Base-by-base conservation (phyloP, 306 rosid species). In the Morella rubra region DNA sequence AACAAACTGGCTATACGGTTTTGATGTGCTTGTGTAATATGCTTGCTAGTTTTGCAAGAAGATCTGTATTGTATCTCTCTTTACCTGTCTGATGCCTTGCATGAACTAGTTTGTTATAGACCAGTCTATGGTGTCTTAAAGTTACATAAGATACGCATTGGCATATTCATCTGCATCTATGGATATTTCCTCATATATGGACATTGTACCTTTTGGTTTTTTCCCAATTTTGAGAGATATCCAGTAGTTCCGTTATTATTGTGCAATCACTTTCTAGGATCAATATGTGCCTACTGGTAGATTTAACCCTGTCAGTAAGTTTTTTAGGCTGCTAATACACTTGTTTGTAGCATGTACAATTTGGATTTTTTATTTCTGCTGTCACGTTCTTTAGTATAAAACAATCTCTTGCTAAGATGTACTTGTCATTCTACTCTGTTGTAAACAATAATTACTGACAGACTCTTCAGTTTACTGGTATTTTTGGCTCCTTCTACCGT, bases 401-500 rank as follows among this genome's bases (percentile, higher is more conserved):
- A 24, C 40, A 50, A 16, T 72, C 32, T 41, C 22, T 50, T 72
- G 18, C 12, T 71, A 12, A 53, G 22, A 75, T 69, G 73, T 12
- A 12, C 13, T 15, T 71, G 24, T 52, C 22, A 0, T 60, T 70
- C 27, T 40, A 27, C 20, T 51, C 65, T 24, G n/a, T 65, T 40
- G 18, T 7, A 76, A 45, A 44, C 44, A 22, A 45, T 37, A 18
- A 44, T 65, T 44, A 66, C 78, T 79, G 74, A 67, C 59, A 40
- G 40, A 41, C 12, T 71, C 50, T 75, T 82, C 41, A 56, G 70
- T 82, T 54, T 71, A 66, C 15, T 41, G 32, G 18, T 7, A 56
- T 58, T 73, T 73, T 41, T 18, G 14, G 47, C 8, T 72, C 44
- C 81, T 82, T 58, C 9, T 50, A 60, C 47, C 44, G 1, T 42